phyloP scores from a whole-genome alignment of 768 basidiomycete genomes.

The Lactarius evosmus region DNA sequence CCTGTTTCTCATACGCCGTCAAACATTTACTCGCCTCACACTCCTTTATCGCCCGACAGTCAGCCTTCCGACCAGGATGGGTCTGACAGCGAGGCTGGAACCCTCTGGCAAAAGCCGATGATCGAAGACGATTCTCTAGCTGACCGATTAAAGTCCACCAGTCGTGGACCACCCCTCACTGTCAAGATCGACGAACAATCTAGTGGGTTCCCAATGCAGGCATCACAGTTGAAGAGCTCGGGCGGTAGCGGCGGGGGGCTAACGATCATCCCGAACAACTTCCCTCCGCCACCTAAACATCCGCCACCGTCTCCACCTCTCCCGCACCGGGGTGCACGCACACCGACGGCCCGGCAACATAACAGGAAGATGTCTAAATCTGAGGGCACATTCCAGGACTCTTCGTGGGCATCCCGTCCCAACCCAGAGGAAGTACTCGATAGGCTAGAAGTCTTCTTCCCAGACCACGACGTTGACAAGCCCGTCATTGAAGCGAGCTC shows the following conservation, averaged over 20 bases:
- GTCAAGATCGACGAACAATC: slow-evolving; percentile 29
- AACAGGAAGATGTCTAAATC: slow-evolving; percentile 31
- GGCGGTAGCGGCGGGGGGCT: slow-evolving; percentile 38
- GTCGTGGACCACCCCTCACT: slow-evolving; percentile 28
- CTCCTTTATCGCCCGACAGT: slow-evolving; percentile 22
- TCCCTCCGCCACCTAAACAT: slow-evolving; percentile 29
- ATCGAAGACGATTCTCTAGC: slow-evolving; percentile 26
- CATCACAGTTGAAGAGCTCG: slow-evolving; percentile 29
- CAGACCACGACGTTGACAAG: slow-evolving; percentile 92
- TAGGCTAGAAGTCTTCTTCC: slow-evolving; percentile 91
- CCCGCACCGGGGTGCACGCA: slow-evolving; percentile 26
- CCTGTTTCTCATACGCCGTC: slow-evolving; percentile 12
- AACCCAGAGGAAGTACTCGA: slow-evolving; percentile 92
- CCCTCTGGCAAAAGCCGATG: slow-evolving; percentile 46
- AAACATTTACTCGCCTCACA: slow-evolving; percentile 12
- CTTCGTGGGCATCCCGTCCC: slow-evolving; percentile 87
- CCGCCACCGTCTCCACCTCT: slow-evolving; percentile 31
- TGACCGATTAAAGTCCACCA: slow-evolving; percentile 9
- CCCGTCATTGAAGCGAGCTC: slow-evolving; percentile 87
- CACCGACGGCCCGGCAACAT: slow-evolving; percentile 26
- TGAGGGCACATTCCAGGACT: slow-evolving; percentile 64
- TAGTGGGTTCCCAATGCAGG: slow-evolving; percentile 31
- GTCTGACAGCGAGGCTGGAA: slow-evolving; percentile 48
- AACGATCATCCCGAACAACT: slow-evolving; percentile 32
- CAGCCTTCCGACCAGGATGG: slow-evolving; percentile 40